These are phyloP conservation scores for Arthrocladium fulminans DNA, from an alignment of 2,329 filamentous ascomycete genomes.

Conservation along the genomic window DNA sequence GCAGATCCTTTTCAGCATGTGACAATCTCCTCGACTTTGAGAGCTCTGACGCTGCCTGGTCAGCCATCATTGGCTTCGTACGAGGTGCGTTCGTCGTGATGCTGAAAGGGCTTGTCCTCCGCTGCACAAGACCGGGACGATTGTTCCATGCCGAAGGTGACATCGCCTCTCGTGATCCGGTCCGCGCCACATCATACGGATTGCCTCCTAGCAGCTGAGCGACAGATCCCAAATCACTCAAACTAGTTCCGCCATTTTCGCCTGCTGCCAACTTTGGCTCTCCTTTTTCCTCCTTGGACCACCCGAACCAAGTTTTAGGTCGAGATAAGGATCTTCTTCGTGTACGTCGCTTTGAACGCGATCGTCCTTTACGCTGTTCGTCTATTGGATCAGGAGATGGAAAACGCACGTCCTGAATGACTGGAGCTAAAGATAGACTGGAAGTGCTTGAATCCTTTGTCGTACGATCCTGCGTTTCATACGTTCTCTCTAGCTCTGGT, in stretches of 20 bases:
- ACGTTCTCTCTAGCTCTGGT: conserved; percentile 21
- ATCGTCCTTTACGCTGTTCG: conserved; percentile 6
- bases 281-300: conserved; percentile 12
- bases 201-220: conserved; percentile 13
- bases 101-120: conserved; percentile 7
- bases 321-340: conserved; percentile 10
- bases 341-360: conserved; percentile 5
- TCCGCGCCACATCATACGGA: conserved; percentile 17
- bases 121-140: not conserved
- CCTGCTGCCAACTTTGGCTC: conserved; percentile 8
- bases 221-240: conserved; percentile 18
- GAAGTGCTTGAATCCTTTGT: conserved; percentile 12
- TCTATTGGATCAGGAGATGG: conserved; percentile 18
- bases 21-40: conserved; percentile 15
- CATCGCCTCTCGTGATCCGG: not conserved
- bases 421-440: conserved; percentile 10
- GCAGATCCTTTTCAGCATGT: conserved; percentile 11
- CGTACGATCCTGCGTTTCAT: conserved; percentile 10
- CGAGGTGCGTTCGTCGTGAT: conserved; percentile 7
- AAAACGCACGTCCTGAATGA: conserved; percentile 15
- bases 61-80: conserved; percentile 20
- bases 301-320: conserved; percentile 17
- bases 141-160: not conserved
- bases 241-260: conserved; percentile 11
- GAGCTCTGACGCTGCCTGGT: conserved; percentile 15